phyloP scores from a whole-genome alignment of 176 grass and related monocot genomes.

The Bonia amplexicaulis region DNA sequence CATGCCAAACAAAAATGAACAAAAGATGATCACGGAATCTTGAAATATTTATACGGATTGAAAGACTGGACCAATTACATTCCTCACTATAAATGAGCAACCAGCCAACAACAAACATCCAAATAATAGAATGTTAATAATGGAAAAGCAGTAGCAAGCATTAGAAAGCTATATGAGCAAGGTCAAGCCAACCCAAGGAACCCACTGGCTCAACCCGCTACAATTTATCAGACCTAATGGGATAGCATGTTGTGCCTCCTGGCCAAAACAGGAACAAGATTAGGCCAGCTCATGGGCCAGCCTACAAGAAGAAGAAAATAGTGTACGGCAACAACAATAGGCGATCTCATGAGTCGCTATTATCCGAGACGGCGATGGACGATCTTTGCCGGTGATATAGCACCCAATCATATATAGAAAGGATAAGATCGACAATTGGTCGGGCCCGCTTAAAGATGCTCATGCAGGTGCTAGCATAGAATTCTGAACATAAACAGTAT shows the following conservation, averaged over 20 bases:
- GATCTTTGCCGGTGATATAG: neutral
- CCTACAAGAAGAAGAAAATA: neutral
- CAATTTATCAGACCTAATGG: neutral
- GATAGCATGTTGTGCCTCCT: neutral
- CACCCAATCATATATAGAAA: neutral
- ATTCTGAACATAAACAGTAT: neutral
- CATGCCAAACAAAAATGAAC: neutral
- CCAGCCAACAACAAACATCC: neutral
- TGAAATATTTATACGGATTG: neutral
- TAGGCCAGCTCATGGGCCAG: neutral
- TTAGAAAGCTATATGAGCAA: neutral
- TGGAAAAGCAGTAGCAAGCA: neutral
- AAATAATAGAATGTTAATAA: neutral
- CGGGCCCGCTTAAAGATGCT: neutral
- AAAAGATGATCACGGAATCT: neutral
- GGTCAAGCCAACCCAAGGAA: neutral
- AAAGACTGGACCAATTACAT: conserved; percentile 1
- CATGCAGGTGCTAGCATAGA: neutral
- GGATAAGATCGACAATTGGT: neutral
- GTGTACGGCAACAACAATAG: neutral
- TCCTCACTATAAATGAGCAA: neutral
- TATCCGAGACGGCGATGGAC: neutral
- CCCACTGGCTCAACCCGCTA: neutral
- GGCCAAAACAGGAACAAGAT: neutral
- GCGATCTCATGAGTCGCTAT: neutral